Conservation (phyloP, 2,329 filamentous ascomycete genomes). For the Aotearoamyces nothofagi region DNA sequence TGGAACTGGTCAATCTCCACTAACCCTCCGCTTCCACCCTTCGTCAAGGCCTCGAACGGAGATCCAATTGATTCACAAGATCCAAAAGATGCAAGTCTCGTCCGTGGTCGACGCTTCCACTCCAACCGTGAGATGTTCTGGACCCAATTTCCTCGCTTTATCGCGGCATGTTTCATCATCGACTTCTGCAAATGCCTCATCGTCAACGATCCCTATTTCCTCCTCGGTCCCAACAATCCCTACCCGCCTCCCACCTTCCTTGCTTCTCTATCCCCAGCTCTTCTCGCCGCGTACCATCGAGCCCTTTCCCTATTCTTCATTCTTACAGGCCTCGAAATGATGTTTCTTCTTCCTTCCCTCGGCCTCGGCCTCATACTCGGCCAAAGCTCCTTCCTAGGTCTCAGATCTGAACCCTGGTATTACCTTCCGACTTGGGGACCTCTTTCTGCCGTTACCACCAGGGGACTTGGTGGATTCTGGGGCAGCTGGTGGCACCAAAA, state of each 20-base stretch:
- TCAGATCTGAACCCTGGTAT: conserved; percentile 42
- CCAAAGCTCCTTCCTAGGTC: conserved; percentile 38
- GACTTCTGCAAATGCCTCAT: conserved; percentile 56
- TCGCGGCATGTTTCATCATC: conserved; percentile 46
- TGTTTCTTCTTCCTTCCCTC: conserved; percentile 46
- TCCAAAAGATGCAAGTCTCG: conserved; percentile 25
- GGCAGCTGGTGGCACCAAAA: conserved; percentile 82
- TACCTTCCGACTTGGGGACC: conserved; percentile 42
- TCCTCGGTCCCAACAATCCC: conserved; percentile 32
- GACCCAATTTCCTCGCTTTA: conserved; percentile 27
- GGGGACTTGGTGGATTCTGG: conserved; percentile 72
- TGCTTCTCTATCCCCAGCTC: conserved; percentile 23
- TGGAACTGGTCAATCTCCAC: conserved; percentile 41
- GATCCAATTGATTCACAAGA: conserved; percentile 20
- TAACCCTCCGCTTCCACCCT: conserved; percentile 30
- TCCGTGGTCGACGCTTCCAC: conserved; percentile 29
- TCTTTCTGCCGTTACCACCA: conserved; percentile 38
- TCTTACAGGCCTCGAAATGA: conserved; percentile 40
- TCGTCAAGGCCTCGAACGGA: conserved; percentile 22
- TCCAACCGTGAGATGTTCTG: conserved; percentile 30
- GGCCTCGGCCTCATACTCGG: conserved; percentile 33
- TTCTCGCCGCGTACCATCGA: conserved; percentile 40
- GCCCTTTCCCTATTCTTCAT: conserved; percentile 39
- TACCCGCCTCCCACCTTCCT: conserved; percentile 29
- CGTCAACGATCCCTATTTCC: conserved; percentile 67